Conservation (phyloP, 306 rosid genomes). For the Prunus mume region DNA sequence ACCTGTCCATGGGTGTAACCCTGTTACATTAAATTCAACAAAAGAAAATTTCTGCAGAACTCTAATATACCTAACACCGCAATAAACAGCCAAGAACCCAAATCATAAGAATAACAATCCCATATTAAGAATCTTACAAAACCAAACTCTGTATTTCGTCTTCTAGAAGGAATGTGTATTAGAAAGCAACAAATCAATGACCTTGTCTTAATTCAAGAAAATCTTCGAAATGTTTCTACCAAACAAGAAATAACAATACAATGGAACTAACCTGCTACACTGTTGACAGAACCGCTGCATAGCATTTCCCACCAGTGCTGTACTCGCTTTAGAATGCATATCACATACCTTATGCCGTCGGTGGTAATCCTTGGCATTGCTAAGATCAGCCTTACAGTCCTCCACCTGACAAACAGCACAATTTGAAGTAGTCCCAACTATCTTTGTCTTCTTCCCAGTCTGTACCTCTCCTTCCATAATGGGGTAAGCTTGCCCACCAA, state of each 20-base stretch:
- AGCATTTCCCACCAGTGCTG: slow-evolving; percentile 64
- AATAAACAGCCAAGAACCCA: neutral
- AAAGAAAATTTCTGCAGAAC: slow-evolving; percentile 21
- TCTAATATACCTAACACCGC: neutral
- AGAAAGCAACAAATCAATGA: neutral
- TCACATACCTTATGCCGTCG: slow-evolving; percentile 77
- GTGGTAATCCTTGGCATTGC: slow-evolving; percentile 72
- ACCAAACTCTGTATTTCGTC: slow-evolving; percentile 4
- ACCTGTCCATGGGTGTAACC: slow-evolving; percentile 55
- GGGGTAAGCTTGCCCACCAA: slow-evolving; percentile 55
- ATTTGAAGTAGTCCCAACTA: slow-evolving; percentile 47
- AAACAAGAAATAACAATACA: slow-evolving; percentile 17
- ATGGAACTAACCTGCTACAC: slow-evolving; percentile 67
- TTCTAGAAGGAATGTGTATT: neutral
- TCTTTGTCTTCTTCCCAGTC: slow-evolving; percentile 64
- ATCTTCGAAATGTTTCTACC: slow-evolving; percentile 8
- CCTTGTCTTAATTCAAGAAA: neutral
- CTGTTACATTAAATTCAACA: slow-evolving; percentile 25
- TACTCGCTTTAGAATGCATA: slow-evolving; percentile 67
- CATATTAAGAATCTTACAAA: slow-evolving; percentile 1
- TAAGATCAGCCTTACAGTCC: slow-evolving; percentile 74
- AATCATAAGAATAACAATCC: neutral
- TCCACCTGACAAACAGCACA: slow-evolving; percentile 81
- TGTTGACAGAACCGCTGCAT: slow-evolving; percentile 95
- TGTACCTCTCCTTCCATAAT: slow-evolving; percentile 49